These are phyloP conservation scores for Polyrhizophydium stewartii DNA, from an alignment of 371 early-diverging fungal species.

Conservation along the genomic window DNA sequence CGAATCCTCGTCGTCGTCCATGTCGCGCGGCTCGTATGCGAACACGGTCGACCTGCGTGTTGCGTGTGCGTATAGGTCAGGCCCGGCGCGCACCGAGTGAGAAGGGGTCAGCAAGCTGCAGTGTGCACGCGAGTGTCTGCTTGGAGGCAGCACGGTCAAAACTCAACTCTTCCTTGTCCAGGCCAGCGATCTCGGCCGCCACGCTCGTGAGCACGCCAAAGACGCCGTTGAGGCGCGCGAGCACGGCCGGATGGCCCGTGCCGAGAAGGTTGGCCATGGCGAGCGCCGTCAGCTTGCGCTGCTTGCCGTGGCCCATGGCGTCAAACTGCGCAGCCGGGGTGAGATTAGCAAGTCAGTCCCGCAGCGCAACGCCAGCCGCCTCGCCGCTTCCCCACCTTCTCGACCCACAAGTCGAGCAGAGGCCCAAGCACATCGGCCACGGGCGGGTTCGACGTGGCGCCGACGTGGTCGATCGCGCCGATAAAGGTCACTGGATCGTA, in stretches of 20 bases:
- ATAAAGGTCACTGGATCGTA: conserved; percentile 53
- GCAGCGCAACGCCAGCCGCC: neutral
- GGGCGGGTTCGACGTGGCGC: neutral
- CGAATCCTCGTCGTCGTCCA: conserved; percentile 54
- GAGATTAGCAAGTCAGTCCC: neutral
- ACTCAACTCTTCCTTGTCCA: conserved; percentile 5
- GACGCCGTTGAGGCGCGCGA: neutral
- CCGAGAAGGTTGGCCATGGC: conserved; percentile 59
- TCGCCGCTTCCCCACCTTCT: neutral
- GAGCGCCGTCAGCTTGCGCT: conserved; percentile 68
- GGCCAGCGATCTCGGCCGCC: neutral
- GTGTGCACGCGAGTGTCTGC: neutral
- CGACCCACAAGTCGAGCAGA: neutral
- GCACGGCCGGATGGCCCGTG: conserved; percentile 38
- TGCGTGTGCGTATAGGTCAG: neutral
- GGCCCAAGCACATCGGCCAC: neutral
- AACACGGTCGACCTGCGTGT: conserved; percentile 53
- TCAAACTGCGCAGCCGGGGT: conserved; percentile 55
- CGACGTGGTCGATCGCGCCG: neutral
- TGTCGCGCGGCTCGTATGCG: conserved; percentile 55
- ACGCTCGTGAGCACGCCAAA: conserved; percentile 4
- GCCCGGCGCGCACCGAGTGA: neutral
- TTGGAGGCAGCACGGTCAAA: neutral
- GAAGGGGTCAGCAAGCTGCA: neutral
- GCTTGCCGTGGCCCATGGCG: conserved; percentile 65